These are phyloP conservation scores for Mucuna pruriens DNA, from an alignment of 306 rosid genomes.

Conservation along the genomic window DNA sequence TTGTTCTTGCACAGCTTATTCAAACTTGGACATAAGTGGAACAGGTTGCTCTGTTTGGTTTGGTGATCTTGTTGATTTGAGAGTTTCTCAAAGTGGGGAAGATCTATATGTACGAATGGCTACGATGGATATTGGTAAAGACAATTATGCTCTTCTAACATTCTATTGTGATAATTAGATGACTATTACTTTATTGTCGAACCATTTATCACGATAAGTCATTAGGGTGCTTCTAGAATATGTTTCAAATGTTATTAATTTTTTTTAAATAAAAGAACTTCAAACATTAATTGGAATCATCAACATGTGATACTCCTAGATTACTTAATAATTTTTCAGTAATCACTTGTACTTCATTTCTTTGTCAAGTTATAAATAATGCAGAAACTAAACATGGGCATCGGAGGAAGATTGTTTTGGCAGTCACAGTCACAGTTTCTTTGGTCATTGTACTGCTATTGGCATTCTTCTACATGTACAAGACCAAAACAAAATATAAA, in stretches of 20 bases:
- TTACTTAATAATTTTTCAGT: too few species aligned
- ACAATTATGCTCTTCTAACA: neutral
- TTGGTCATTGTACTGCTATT: neutral
- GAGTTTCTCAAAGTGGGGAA: neutral
- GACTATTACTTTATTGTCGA: too few species aligned
- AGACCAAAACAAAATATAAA: neutral
- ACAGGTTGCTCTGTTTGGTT: constrained; percentile 28
- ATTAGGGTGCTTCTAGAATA: too few species aligned
- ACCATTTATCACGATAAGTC: too few species aligned
- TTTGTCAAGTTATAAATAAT: neutral
- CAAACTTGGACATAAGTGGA: neutral
- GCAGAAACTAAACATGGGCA: neutral
- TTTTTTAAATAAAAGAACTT: too few species aligned
- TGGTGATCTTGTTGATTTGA: constrained; percentile 13
- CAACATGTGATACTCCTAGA: too few species aligned
- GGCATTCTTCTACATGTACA: neutral
- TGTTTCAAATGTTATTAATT: too few species aligned
- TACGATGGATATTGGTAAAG: neutral
- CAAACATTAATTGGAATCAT: too few species aligned
- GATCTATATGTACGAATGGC: constrained; percentile 34
- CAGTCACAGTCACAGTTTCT: neutral
- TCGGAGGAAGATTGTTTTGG: neutral
- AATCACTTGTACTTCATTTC: too few species aligned
- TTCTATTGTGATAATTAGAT: neutral
- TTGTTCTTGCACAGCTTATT: constrained; percentile 27